Evolutionary conservation across 1,139 yeast species (phyloP), one percentile per base, ranked within the genome.

Genomic region (Meyerozyma smithsonii): DNA sequence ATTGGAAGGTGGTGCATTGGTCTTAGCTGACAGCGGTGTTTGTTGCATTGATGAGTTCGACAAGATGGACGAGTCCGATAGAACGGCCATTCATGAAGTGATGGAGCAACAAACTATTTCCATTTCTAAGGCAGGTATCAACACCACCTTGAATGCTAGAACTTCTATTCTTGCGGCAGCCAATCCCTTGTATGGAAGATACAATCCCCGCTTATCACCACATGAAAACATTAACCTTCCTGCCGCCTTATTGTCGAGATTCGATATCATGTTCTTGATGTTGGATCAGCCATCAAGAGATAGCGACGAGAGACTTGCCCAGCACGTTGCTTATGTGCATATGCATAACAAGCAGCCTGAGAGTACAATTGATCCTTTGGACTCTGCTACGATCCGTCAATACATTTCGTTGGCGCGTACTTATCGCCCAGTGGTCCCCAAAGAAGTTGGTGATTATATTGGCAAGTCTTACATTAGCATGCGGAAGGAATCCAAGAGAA

Each of bases 61-160:
- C 65, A 92, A 92, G 68, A 94, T 94, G 99, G 97, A 90, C 59
- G 99, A 94, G 61, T 67, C 77, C 45, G 98, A 94, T 63, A 77
- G 99, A 59, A 92, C 98, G 0, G 97, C 98, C 4, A 94, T 94
- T 57, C 98, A 92, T 64, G 98, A 92, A 71, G 99, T 94, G 35
- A 94, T 94, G 99, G 99, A 94, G 69, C 99, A 94, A 62, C 98
- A 94, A 64, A 94, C 98, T 2, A 92, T 94, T 46, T 87, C 96
- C 23, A 94, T 94, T 45, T 86, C 97, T 36, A 94, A 94, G 62
- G 99, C 98, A 3, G 99, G 99, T 50, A 92, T 94, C 51, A 87
- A 95, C 48, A 94, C 99, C 6, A 89, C 97, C 1, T 72, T 94
- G 50, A 94, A 94, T 60, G 98, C 99, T 10, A 78, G 99, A 61